These are phyloP conservation scores for Phytophthora fragariae DNA, from an alignment of 352 stramenopile genomes.

Conservation along the genomic window DNA sequence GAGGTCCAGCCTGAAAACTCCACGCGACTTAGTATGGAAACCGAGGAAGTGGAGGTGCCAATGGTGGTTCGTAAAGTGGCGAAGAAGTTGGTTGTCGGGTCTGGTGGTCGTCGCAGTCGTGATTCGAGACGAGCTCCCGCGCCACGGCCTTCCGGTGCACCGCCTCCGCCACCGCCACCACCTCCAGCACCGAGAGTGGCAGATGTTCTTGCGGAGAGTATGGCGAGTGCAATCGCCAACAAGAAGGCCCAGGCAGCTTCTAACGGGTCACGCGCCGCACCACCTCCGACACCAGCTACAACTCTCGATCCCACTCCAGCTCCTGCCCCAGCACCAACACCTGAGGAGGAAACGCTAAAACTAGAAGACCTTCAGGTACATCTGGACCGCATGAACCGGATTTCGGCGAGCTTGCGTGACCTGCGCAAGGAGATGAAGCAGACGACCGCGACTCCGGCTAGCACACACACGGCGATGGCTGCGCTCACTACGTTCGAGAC, in stretches of 20 bases:
- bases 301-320: background rate
- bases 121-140: constrained; percentile 32
- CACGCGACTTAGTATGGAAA: constrained; percentile 22
- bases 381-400: constrained; percentile 80
- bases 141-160: constrained; percentile 24
- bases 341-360: constrained; percentile 55
- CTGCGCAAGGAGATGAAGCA: constrained; percentile 57
- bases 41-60: constrained; percentile 45
- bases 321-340: background rate
- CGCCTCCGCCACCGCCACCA: constrained; percentile 26
- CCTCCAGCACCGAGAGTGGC: constrained; percentile 39
- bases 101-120: constrained; percentile 45
- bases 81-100: constrained; percentile 50
- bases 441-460: constrained; percentile 46
- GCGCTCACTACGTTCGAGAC: constrained; percentile 60
- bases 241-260: constrained; percentile 14
- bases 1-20: constrained; percentile 27
- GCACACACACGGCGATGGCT: constrained; percentile 59
- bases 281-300: constrained; percentile 16
- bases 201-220: constrained; percentile 41
- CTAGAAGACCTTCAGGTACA: constrained; percentile 74
- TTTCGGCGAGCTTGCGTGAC: constrained; percentile 61
- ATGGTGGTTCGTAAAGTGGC: constrained; percentile 59
- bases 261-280: constrained; percentile 15
- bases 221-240: constrained; percentile 33